phyloP scores from a whole-genome alignment of 169 alveolate species.

The Plasmodium vivax region DNA sequence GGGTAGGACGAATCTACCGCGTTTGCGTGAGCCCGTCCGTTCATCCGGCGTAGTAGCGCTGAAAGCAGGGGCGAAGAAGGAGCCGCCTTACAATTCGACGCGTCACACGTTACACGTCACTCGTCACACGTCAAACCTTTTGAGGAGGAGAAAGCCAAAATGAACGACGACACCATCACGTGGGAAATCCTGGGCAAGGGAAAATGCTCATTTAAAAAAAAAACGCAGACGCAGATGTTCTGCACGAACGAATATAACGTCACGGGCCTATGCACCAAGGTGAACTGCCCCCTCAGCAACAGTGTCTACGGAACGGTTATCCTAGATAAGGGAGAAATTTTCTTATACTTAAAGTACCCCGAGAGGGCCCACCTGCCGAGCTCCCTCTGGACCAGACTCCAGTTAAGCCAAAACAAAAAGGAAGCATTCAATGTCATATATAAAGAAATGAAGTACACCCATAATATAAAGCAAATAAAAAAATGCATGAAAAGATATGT shows the following conservation, averaged over 20 bases:
- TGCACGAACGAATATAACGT: conserved; percentile 92
- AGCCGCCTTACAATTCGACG: neutral
- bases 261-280: conserved; percentile 98
- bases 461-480: conserved; percentile 94
- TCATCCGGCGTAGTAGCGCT: neutral
- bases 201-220: conserved; percentile 64
- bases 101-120: neutral
- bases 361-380: conserved; percentile 99
- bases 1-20: neutral
- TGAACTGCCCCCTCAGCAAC: conserved; percentile 98
- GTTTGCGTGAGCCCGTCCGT: neutral
- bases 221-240: conserved; percentile 78
- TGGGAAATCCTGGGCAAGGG: conserved; percentile 72
- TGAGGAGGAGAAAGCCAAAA: neutral
- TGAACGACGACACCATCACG: conserved; percentile 63
- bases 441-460: conserved; percentile 92
- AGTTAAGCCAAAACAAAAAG: conserved; percentile 91
- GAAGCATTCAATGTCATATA: conserved; percentile 95
- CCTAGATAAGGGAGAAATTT: conserved; percentile 90
- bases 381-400: conserved; percentile 96
- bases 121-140: too few relatives aligned
- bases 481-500: conserved; percentile 97
- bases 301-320: conserved; percentile 97
- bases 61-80: neutral
- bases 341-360: conserved; percentile 96